Evolutionary conservation across 2,329 filamentous ascomycete species (phyloP), one percentile per base, ranked within the genome.

Genomic region (Shiraia bambusicola): DNA sequence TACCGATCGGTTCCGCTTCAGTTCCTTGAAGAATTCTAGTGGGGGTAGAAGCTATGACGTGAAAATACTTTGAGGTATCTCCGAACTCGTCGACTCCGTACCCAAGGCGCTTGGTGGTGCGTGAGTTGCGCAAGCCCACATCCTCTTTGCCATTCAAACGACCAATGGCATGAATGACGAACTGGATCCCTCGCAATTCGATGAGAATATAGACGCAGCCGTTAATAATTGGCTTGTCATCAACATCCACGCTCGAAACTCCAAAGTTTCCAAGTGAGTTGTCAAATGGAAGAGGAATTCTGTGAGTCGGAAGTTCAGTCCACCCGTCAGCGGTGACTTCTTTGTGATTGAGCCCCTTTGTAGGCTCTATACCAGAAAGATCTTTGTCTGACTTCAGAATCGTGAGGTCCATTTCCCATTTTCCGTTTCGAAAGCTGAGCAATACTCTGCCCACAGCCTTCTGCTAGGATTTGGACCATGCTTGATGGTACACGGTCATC

Each of bases 371-470:
- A n/a, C n/a, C n/a, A n/a, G n/a, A n/a, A n/a, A n/a, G n/a, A n/a
- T n/a, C n/a, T n/a, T n/a, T n/a, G n/a, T n/a, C n/a, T n/a, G n/a
- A n/a, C n/a, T n/a, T n/a, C n/a, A n/a, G n/a, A n/a, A n/a, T n/a
- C n/a, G n/a, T n/a, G n/a, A n/a, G n/a, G n/a, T n/a, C n/a, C n/a
- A n/a, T n/a, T n/a, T n/a, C n/a, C n/a, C n/a, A n/a, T n/a, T n/a
- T n/a, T n/a, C n/a, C n/a, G 45, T 46, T 49, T 49, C 24, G 35
- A 49, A 27, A 49, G 45, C 11, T 45, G 36, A 49, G 45, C 42
- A 49, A 31, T 45, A 45, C 40, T 47, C 45, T 47, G 32, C 45
- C 45, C 39, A 42, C 32, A 45, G 45, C 45, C 42, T 49, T 45
- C 42, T 42, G 29, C 43, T 47, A 47, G 43, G 43, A 39, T 42